phyloP scores from a whole-genome alignment of 1,284 basidiomycete species.

The Ceratobasidium theobromae region DNA sequence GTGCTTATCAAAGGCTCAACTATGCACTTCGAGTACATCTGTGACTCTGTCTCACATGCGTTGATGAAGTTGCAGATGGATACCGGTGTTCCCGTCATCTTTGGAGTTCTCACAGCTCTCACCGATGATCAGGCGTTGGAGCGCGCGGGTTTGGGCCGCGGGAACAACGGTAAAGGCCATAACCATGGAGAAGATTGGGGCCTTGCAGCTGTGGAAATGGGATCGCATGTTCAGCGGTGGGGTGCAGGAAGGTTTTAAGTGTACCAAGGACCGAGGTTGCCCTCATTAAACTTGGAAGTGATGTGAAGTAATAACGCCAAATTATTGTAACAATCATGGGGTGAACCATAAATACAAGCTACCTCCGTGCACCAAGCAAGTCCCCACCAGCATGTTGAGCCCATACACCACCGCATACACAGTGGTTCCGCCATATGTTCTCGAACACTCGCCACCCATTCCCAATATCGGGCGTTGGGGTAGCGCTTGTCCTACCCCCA shows the following conservation, averaged over 20 bases:
- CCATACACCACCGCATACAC: slow-evolving; percentile 29
- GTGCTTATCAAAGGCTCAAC: slow-evolving; percentile 97
- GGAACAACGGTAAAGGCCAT: slow-evolving; percentile 65
- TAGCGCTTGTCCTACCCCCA: slow-evolving; percentile 15
- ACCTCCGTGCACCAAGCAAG: slow-evolving; percentile 28
- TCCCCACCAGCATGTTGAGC: slow-evolving; percentile 1
- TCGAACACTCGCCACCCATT: slow-evolving; percentile 29
- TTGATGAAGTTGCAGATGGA: slow-evolving; percentile 95
- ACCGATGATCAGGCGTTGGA: slow-evolving; percentile 94
- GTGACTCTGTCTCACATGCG: slow-evolving; percentile 86
- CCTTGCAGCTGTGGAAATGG: slow-evolving; percentile 91
- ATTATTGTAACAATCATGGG: background rate
- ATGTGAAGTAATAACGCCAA: too few relatives aligned
- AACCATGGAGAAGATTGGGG: slow-evolving; percentile 98
- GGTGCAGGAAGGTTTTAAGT: slow-evolving; percentile 63
- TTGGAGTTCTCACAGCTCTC: slow-evolving; percentile 92
- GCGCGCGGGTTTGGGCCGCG: slow-evolving; percentile 78
- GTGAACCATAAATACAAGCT: background rate
- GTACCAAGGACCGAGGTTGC: too few relatives aligned
- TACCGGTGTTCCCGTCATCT: slow-evolving; percentile 91
- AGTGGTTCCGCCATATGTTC: slow-evolving; percentile 12
- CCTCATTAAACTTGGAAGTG: background rate
- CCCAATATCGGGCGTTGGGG: background rate
- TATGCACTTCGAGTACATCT: slow-evolving; percentile 99
- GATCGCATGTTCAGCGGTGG: slow-evolving; percentile 71